phyloP scores from a whole-genome alignment of 805 yeast genomes.

The Komagataella mondaviorum region DNA sequence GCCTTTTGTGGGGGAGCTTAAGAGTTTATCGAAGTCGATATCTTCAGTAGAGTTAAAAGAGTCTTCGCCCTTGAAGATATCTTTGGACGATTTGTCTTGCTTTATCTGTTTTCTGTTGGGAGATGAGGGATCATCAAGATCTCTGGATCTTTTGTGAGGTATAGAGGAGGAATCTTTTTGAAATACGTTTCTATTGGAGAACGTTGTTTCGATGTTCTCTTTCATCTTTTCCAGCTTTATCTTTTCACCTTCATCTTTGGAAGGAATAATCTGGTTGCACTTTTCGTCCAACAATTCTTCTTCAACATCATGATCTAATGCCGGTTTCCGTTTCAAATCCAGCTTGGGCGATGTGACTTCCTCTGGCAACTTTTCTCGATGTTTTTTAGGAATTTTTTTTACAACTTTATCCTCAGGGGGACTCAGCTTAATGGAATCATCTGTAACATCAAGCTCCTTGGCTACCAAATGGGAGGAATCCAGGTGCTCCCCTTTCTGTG shows the following conservation, averaged over 20 bases:
- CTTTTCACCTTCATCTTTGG: background rate
- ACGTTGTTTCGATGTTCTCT: background rate
- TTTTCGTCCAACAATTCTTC: background rate
- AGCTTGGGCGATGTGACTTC: background rate
- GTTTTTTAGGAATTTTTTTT: background rate
- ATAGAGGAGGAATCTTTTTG: background rate
- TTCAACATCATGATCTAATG: background rate
- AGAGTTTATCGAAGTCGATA: background rate
- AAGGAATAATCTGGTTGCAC: background rate
- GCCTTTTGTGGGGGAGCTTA: background rate
- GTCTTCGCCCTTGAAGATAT: background rate
- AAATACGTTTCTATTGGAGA: background rate
- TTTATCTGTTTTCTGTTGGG: background rate
- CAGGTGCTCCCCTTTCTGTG: background rate
- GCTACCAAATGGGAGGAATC: background rate
- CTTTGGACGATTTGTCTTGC: constrained; percentile 2
- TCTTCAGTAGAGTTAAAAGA: background rate
- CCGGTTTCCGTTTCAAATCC: background rate
- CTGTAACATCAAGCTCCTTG: background rate
- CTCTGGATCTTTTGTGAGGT: background rate
- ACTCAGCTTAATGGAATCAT: background rate
- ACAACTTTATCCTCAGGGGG: background rate
- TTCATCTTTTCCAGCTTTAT: background rate
- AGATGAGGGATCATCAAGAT: background rate
- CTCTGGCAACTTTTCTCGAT: background rate